Conservation (phyloP, 1,284 basidiomycete species). For the Limonomyces culmigenus region DNA sequence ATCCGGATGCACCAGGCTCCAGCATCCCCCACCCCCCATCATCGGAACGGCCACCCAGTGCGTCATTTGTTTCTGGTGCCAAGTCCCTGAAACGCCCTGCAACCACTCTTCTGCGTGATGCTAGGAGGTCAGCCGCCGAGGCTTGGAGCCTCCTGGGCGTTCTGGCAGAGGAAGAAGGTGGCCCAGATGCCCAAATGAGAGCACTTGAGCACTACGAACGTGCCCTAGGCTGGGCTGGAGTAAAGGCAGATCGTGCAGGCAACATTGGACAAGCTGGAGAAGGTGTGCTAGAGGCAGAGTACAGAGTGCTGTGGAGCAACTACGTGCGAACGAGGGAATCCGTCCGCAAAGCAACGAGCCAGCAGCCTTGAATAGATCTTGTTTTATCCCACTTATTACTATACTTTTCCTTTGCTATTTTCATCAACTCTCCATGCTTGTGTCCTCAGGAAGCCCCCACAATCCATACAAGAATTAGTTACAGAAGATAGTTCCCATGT, state of each 20-base stretch:
- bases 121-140: slow-evolving; percentile 50
- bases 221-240: slow-evolving; percentile 47
- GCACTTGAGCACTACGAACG: slow-evolving; percentile 41
- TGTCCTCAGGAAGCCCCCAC: too few species aligned
- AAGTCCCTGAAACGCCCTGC: slow-evolving; percentile 38
- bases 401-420: too few species aligned
- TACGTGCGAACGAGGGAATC: slow-evolving; percentile 23
- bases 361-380: too few species aligned
- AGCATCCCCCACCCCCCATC: slow-evolving; percentile 25
- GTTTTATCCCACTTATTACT: too few species aligned
- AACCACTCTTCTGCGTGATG: slow-evolving; percentile 43
- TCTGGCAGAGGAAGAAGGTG: slow-evolving; percentile 22
- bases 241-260: slow-evolving; percentile 17
- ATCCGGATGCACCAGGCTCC: slow-evolving; percentile 19
- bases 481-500: slow-evolving; percentile 2
- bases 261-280: slow-evolving; percentile 26
- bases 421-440: too few species aligned
- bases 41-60: slow-evolving; percentile 22
- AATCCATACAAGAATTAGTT: too few species aligned
- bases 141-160: slow-evolving; percentile 46
- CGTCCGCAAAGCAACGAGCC: slow-evolving; percentile 1
- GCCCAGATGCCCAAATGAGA: slow-evolving; percentile 16
- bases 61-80: slow-evolving; percentile 21
- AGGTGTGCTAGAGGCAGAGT: slow-evolving; percentile 36
- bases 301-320: slow-evolving; percentile 32